Evolutionary conservation across 1,139 yeast genomes (phyloP), one percentile per base, ranked within the genome.

Genomic region (Geotrichum macrosporum): DNA sequence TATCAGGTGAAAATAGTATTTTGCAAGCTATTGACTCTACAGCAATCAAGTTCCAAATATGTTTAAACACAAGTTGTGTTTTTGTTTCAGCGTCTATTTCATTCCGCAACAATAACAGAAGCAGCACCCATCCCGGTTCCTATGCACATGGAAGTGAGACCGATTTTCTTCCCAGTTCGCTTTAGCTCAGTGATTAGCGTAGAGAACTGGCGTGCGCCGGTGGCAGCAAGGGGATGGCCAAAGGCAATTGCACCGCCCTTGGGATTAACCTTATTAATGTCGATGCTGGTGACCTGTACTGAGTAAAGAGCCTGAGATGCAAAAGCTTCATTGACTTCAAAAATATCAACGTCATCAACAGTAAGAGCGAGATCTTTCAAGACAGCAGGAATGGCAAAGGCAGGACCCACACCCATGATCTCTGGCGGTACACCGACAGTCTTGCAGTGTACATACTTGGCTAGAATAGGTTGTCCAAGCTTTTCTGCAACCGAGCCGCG

Each of bases 91-190:
- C 6, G 10, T 8, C 6, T 8, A 37, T 15, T 22, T 51, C 64
- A 81, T 70, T 86, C 96, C 63, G 74, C 81, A 47, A 87, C 75
- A 60, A 88, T 75, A 47, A 88, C 72, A 24, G 94, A 84, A 47
- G 97, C 97, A 46, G 96, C 96, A 59, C 97, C 97, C 95, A 88
- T 89, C 62, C 97, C 97, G 37, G 96, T 87, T 64, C 97, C 97
- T 58, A 89, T 82, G 73, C 97, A 89, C 97, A 89, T 89, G 55
- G 94, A 84, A 24, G 94, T 85, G 51, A 89, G 81, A 58, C 96
- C 96, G 55, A 87, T 71, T 71, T 87, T 81, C 61, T 94, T 94
- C 41, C 76, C 70, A 21, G 69, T 62, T 46, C 68, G 60, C 50
- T 73, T 64, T 64, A 88, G 76, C 34, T 81, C 80, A 56, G 84